Conservation (phyloP, 2,329 filamentous ascomycete genomes). For the Ilyonectria mors-panacis region DNA sequence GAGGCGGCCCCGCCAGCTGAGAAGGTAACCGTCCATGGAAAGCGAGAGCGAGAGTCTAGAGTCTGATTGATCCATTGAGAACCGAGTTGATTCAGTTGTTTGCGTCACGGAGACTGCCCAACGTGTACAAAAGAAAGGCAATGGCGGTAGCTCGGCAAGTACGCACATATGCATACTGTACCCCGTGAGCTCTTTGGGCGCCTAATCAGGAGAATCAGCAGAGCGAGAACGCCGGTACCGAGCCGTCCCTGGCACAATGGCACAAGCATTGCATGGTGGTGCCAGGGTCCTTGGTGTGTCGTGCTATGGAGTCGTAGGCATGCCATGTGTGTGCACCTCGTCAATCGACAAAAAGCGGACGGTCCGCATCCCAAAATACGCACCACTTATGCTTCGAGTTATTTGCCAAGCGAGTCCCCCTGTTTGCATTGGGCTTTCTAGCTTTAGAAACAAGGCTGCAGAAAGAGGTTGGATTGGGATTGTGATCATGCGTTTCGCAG, state of each 20-base stretch:
- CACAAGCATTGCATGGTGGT: conserved; percentile 18
- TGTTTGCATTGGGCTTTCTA: neutral
- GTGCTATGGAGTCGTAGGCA: conserved; percentile 6
- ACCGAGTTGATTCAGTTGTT: conserved; percentile 2
- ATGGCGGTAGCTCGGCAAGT: neutral
- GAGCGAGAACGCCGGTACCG: conserved; percentile 24
- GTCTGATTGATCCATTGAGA: neutral
- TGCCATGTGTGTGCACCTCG: conserved; percentile 26
- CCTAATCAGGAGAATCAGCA: conserved; percentile 24
- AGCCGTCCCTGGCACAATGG: conserved; percentile 5
- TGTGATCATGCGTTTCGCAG: conserved; percentile 23
- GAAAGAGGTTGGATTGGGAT: conserved; percentile 6
- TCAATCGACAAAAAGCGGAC: conserved; percentile 37
- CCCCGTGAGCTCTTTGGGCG: neutral
- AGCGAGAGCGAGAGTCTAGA: neutral
- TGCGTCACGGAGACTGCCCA: neutral
- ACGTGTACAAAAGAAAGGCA: neutral
- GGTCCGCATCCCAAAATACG: neutral
- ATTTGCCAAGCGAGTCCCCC: neutral
- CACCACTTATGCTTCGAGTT: conserved; percentile 8
- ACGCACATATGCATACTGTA: neutral
- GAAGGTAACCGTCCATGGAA: conserved; percentile 11
- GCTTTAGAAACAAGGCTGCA: neutral
- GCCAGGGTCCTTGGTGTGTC: conserved; percentile 19
- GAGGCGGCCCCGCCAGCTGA: conserved; percentile 9